Evolutionary conservation across 169 alveolate genomes (phyloP), one percentile per base, ranked within the genome.

Genomic region (Plasmodium gonderi): DNA sequence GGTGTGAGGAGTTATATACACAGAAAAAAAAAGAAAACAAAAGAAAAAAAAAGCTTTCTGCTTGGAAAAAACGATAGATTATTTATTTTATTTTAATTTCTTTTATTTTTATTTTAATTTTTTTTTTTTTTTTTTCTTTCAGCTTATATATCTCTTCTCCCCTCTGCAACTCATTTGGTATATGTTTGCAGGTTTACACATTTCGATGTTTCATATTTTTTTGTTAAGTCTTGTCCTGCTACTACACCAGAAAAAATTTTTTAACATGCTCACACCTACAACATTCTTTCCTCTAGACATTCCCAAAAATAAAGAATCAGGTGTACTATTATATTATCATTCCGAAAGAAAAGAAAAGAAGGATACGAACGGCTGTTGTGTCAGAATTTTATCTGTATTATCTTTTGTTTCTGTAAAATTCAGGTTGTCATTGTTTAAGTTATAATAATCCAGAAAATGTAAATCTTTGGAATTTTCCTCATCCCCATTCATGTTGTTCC

Each of bases 331-430:
- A 2, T 20, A 2, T 20, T 17, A 54, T 54, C 42, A 82, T 36
- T 82, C 91, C 8, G 91, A 82, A 42, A 82, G 60, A 23, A 82
- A 82, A 3, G 91, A 68, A 44, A 82, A 82, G 64, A 82, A 82
- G 42, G 91, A 82, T n/a, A 82, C 38, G 47, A 82, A 60, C 4
- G 80, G 91, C 49, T 82, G 91, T n/a, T 82, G 91, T 51, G 91
- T 23, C 9, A 80, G 38, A 44, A 69, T 20, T 69, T 82, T 82
- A 45, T 82, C 91, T 2, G 64, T 12, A 29, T 31, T 69, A 31
- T 82, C 91, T 2, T 82, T 82, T 29, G 44, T n/a, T 7, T 82
- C 82, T 45, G 64, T 23, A 49, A 26, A 68, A 38, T 14, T 45
- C 26, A 68, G 14, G 40, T 23, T 47, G 40, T 42, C 76, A 60